Evolutionary conservation across 2,329 filamentous ascomycete genomes (phyloP).

Genomic region (Raffaelea arxii): DNA sequence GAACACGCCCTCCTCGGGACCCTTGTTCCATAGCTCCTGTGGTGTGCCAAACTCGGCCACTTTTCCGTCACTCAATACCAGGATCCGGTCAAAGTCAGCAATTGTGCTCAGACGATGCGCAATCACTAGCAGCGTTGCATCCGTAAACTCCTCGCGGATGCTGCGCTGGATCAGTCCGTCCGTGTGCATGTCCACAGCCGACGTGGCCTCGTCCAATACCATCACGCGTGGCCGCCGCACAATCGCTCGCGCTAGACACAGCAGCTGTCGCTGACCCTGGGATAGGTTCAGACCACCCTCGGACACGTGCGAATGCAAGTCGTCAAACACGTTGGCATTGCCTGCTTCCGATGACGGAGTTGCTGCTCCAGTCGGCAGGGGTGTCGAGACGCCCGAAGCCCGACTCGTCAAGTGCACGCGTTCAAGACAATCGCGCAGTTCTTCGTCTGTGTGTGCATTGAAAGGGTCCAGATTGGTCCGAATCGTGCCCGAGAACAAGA

Average conservation of each 20-base stretch:
- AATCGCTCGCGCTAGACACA: conserved; percentile 65
- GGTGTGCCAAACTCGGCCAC: conserved; percentile 61
- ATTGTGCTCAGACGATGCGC: conserved; percentile 69
- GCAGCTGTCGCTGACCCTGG: conserved; percentile 66
- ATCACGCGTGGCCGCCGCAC: conserved; percentile 65
- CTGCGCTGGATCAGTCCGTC: conserved; percentile 64
- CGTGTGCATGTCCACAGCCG: conserved; percentile 68
- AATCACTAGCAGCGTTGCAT: conserved; percentile 62
- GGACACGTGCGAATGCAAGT: conserved; percentile 53
- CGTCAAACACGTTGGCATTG: conserved; percentile 57
- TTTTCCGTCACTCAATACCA: conserved; percentile 58
- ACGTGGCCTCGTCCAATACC: conserved; percentile 72
- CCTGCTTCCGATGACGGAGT: conserved; percentile 20
- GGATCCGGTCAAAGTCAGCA: conserved; percentile 64
- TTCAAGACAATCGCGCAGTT: conserved; percentile 58
- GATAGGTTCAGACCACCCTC: conserved; percentile 67
- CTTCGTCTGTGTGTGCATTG: conserved; percentile 55
- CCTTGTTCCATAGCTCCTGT: conserved; percentile 46
- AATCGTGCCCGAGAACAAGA: conserved; percentile 71
- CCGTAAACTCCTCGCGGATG: conserved; percentile 62
- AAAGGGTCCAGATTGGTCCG: conserved; percentile 72
- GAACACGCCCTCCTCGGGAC: conserved; percentile 42
- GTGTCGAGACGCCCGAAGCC: conserved; percentile 28
- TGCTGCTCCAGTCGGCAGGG: conserved; percentile 12
- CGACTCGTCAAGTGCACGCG: conserved; percentile 53